Conservation (phyloP, 2,329 filamentous ascomycete species). For the Alternaria ethzedia region DNA sequence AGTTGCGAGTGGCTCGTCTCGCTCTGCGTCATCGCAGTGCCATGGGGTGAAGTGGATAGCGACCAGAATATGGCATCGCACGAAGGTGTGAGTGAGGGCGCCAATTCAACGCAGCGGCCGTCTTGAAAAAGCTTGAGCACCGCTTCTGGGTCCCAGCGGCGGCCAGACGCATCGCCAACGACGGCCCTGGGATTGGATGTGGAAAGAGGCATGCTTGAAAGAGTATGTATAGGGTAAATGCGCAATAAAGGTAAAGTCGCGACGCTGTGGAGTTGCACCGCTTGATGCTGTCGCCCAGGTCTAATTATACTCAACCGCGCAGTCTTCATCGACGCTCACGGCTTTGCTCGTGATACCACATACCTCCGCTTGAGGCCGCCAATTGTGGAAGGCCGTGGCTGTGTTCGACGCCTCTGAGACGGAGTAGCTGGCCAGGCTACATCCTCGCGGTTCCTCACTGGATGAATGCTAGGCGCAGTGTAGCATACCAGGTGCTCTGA, state of each 20-base stretch:
- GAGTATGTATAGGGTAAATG: background rate
- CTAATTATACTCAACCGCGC: background rate
- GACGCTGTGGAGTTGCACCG: background rate
- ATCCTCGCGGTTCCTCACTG: background rate
- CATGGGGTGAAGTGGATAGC: no score
- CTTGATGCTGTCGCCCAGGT: background rate
- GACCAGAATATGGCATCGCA: no score
- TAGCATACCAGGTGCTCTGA: background rate
- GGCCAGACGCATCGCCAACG: background rate
- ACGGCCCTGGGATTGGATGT: background rate
- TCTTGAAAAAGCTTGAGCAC: constrained; percentile 16
- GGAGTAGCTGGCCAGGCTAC: background rate
- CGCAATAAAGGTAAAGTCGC: background rate
- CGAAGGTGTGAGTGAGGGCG: no score
- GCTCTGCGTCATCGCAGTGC: no score
- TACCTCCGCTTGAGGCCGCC: background rate
- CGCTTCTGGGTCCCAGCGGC: constrained; percentile 10
- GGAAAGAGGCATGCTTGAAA: background rate
- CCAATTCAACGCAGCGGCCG: constrained; percentile 17
- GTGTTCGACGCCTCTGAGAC: background rate
- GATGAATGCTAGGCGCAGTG: background rate
- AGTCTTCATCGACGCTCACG: background rate
- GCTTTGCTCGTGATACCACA: accelerated
- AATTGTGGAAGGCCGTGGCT: background rate
- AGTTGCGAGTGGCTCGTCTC: no score